phyloP scores from a whole-genome alignment of 257 asterid species.

The Nicotiana tabacum region DNA sequence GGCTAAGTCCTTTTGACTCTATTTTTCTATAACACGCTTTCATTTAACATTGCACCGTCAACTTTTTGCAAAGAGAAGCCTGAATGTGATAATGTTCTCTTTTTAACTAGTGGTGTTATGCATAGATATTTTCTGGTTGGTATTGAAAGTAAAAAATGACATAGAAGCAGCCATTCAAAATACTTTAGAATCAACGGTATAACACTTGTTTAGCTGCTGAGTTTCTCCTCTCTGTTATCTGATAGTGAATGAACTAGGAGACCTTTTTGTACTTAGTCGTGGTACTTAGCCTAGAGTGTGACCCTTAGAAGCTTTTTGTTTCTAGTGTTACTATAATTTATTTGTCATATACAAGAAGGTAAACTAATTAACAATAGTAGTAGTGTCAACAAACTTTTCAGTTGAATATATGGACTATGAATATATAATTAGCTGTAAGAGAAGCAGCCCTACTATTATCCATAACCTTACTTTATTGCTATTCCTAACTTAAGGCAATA shows the following conservation, averaged over 20 bases:
- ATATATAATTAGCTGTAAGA: neutral
- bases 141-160: neutral
- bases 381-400: neutral
- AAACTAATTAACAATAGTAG: neutral
- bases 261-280: neutral
- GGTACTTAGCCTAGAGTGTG: neutral
- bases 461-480: neutral
- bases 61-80: neutral
- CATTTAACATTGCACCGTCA: neutral
- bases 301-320: neutral
- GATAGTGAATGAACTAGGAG: neutral
- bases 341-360: neutral
- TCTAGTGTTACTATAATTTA: neutral
- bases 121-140: neutral
- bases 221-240: neutral
- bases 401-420: neutral
- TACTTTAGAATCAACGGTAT: neutral
- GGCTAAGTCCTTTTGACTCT: neutral
- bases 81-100: neutral
- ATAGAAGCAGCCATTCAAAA: neutral
- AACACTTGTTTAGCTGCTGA: neutral
- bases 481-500: neutral
- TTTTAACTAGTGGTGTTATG: neutral
- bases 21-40: neutral
- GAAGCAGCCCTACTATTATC: neutral